Base-by-base conservation (phyloP, 306 rosid genomes). In the Vigna unguiculata region DNA sequence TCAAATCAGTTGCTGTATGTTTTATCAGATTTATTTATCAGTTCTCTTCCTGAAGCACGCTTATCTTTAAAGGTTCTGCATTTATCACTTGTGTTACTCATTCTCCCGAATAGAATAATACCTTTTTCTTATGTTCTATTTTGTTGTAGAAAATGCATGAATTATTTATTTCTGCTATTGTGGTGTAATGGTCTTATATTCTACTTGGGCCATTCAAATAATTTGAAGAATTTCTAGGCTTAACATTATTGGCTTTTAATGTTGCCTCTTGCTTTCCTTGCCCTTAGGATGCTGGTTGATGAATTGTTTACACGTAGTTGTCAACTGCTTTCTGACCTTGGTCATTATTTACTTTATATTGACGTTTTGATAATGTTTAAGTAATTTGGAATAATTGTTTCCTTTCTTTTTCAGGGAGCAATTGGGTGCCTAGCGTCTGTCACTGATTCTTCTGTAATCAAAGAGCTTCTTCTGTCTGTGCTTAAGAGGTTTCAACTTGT, bases 401-500 rank as follows among this genome's bases (percentile, higher is more conserved):
- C 45, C 67, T 70, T 61, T 85, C 52, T 62, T 77, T 88, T 69
- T 57, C 87, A 94, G 98, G 92, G 85, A 83, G 92, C 96, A 52
- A 86, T 94, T 80, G 85, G 91, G 80, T 92, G 97, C 86, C 82
- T 94, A 84, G 96, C 95, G 78, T 92, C 93, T 19, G 83, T 94
- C 59, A 74, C 89, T 20, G 96, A 92, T 91, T 85, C 98, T 64
- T 84, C 90, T 58, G 67, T 85, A 53, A 75, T 80, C 70, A 85
- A 88, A 85, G 86, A 80, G 58, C 74, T 84, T 49, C 78, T 94
- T 74, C 2, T 78, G 64, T 89, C 92, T 46, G 66, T 92, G 65
- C 81, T 90, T 12, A 73, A 83, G 86, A 88, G 80, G 76, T 88
- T 84, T 80, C 83, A 86, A 63, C 69, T 85, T 59, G 68, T 84